phyloP scores from a whole-genome alignment of 108 stramenopile species.

The Fragilariopsis cylindrus region DNA sequence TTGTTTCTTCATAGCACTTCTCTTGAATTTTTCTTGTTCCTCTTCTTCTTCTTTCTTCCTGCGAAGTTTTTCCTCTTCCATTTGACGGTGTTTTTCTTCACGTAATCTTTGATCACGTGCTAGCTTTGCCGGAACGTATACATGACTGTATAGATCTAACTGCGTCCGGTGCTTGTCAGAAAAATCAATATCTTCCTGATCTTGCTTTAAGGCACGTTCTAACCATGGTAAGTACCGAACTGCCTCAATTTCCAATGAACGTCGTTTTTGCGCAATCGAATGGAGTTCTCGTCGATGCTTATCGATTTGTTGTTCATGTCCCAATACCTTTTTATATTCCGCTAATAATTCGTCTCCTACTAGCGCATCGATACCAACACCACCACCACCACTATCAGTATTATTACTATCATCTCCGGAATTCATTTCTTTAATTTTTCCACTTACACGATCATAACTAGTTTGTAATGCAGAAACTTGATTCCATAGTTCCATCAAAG shows the following conservation, averaged over 20 bases:
- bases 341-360: slow-evolving; percentile 43
- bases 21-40: slow-evolving; percentile 51
- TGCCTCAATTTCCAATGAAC: slow-evolving; percentile 59
- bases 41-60: slow-evolving; percentile 49
- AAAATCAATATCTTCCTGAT: slow-evolving; percentile 72
- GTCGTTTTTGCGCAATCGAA: slow-evolving; percentile 53
- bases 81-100: slow-evolving; percentile 38
- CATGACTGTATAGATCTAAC: slow-evolving; percentile 38
- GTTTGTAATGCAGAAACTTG: slow-evolving; percentile 36
- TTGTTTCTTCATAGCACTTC: slow-evolving; percentile 59
- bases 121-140: slow-evolving; percentile 55
- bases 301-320: slow-evolving; percentile 32
- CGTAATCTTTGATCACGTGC: slow-evolving; percentile 52
- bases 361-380: slow-evolving; percentile 18
- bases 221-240: slow-evolving; percentile 71
- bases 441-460: slow-evolving; percentile 31
- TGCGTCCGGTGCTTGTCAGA: slow-evolving; percentile 53
- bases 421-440: slow-evolving; percentile 26
- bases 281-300: slow-evolving; percentile 55
- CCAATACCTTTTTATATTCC: slow-evolving; percentile 49
- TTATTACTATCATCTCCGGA: not conserved
- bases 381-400: too few species aligned
- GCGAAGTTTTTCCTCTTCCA: slow-evolving; percentile 53
- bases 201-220: slow-evolving; percentile 61
- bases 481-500: slow-evolving; percentile 50